phyloP scores from a whole-genome alignment of 2,329 filamentous ascomycete species.

The Pseudogymnoascus sp. region DNA sequence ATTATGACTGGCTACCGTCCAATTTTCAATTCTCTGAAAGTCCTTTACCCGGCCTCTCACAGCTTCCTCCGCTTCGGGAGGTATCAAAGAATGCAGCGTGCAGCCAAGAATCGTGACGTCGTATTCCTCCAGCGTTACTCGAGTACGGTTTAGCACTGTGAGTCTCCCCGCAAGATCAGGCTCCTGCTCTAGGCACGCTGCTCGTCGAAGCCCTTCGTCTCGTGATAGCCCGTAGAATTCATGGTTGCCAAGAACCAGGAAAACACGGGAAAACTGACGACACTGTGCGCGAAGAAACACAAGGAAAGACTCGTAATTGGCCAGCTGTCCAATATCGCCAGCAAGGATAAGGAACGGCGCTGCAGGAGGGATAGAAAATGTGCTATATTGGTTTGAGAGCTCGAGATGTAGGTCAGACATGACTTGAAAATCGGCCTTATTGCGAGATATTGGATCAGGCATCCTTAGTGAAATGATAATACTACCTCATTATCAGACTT shows the following conservation, averaged over 20 bases:
- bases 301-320: constrained; percentile 39
- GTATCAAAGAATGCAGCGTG: constrained; percentile 48
- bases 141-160: constrained; percentile 36
- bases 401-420: constrained; percentile 47
- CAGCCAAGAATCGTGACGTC: constrained; percentile 47
- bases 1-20: constrained; percentile 45
- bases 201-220: constrained; percentile 31
- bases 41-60: constrained; percentile 43
- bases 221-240: constrained; percentile 43
- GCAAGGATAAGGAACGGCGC: constrained; percentile 39
- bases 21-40: constrained; percentile 44
- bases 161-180: constrained; percentile 32
- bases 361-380: constrained; percentile 34
- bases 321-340: constrained; percentile 44
- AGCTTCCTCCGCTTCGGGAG: constrained; percentile 30
- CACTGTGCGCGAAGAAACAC: constrained; percentile 37
- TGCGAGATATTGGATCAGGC: neutral
- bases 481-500: neutral
- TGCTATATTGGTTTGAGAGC: constrained; percentile 35
- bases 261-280: constrained; percentile 36
- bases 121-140: constrained; percentile 34
- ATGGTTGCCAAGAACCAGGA: constrained; percentile 46
- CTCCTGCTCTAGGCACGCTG: constrained; percentile 33
- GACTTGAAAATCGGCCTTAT: constrained; percentile 29
- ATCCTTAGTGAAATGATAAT: neutral